Conservation (phyloP, 768 basidiomycete genomes). For the Steccherinum ochraceum region DNA sequence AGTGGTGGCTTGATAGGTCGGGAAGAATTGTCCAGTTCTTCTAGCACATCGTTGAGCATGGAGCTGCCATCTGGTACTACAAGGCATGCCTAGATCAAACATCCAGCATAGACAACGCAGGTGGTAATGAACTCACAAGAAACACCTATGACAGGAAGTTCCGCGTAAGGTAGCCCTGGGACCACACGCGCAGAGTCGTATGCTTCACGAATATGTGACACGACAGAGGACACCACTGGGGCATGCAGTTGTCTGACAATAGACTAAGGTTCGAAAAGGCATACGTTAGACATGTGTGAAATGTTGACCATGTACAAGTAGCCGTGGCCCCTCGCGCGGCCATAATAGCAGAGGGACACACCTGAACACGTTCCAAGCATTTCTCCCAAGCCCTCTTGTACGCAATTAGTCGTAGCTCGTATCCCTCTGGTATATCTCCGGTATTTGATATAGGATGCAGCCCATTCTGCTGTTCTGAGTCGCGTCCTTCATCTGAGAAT, state of each 20-base stretch:
- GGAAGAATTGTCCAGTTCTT: conserved; percentile 34
- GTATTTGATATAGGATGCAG: too few relatives aligned
- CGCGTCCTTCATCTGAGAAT: background rate
- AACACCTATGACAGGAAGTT: conserved; percentile 55
- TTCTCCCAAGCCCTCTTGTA: conserved; percentile 55
- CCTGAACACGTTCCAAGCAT: conserved; percentile 52
- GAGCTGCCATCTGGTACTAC: conserved; percentile 40
- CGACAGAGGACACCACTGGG: conserved; percentile 40
- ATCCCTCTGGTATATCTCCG: conserved; percentile 18
- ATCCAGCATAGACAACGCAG: background rate
- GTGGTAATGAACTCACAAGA: conserved; percentile 34
- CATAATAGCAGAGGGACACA: conserved; percentile 20
- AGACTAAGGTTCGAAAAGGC: too few relatives aligned
- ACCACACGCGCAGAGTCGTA: conserved; percentile 33
- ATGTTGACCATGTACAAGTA: too few relatives aligned
- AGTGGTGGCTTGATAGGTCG: conserved; percentile 15
- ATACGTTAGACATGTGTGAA: too few relatives aligned
- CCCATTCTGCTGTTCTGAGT: background rate
- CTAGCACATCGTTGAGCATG: conserved; percentile 30
- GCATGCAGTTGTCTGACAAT: conserved; percentile 42
- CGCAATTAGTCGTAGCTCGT: conserved; percentile 39
- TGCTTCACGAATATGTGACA: conserved; percentile 35
- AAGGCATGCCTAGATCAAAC: background rate
- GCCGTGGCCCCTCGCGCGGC: background rate
- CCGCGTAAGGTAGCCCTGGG: conserved; percentile 51